A percentile compares a stretch with the other conserved stretches of the same genome.
These are phyloP conservation scores for Lachancea waltii DNA, from an alignment of 805 yeast genomes.

Conservation along the genomic window DNA sequence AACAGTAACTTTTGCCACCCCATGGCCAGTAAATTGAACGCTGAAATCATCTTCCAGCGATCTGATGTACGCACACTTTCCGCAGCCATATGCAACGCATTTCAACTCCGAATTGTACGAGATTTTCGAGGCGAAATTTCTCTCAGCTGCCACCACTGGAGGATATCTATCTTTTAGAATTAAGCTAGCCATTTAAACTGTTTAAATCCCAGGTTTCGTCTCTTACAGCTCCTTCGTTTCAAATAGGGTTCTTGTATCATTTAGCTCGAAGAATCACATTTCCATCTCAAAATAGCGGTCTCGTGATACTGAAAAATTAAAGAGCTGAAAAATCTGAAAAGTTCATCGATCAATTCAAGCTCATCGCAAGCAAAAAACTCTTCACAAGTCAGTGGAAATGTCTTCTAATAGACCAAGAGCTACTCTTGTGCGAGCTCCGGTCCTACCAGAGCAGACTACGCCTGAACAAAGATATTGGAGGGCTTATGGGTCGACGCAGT, in stretches of 20 bases:
- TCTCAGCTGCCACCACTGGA: slow-evolving; percentile 75
- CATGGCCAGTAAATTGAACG: slow-evolving; percentile 69
- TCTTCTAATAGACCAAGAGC: slow-evolving; percentile 66
- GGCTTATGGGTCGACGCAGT: slow-evolving; percentile 74
- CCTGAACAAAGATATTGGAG: slow-evolving; percentile 96
- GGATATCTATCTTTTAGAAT: slow-evolving; percentile 42
- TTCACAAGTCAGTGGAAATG: slow-evolving; percentile 38
- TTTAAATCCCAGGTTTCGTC: background rate
- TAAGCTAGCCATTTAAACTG: slow-evolving; percentile 18
- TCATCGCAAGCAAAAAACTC: slow-evolving; percentile 3
- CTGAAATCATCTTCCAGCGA: slow-evolving; percentile 49
- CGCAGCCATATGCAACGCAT: slow-evolving; percentile 73
- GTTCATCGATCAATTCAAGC: slow-evolving; percentile 1
- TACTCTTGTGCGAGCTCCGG: slow-evolving; percentile 59
- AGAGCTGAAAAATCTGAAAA: background rate
- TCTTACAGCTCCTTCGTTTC: too few relatives aligned
- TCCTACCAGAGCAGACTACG: slow-evolving; percentile 70
- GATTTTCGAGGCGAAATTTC: slow-evolving; percentile 59
- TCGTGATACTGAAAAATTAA: too few relatives aligned
- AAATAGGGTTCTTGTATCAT: too few relatives aligned
- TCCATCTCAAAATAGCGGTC: too few relatives aligned
- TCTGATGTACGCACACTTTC: slow-evolving; percentile 71
- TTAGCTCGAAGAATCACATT: too few relatives aligned
- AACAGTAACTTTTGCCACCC: slow-evolving; percentile 59
- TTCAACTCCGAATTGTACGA: slow-evolving; percentile 67